These are phyloP conservation scores for Plasmodium malariae DNA, from an alignment of 169 alveolate genomes.

Conservation along the genomic window DNA sequence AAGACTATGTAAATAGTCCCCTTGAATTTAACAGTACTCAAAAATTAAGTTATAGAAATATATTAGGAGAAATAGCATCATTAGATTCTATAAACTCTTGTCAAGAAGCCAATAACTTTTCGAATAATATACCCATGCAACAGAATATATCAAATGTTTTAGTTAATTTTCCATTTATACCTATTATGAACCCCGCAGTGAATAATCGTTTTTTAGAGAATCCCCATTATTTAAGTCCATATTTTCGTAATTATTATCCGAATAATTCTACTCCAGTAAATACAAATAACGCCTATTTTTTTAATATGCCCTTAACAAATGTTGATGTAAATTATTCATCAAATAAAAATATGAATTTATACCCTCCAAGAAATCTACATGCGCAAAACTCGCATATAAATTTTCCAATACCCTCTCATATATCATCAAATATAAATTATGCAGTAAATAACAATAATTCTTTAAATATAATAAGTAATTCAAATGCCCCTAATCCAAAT, in stretches of 20 bases:
- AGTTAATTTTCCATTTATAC: conserved; percentile 54
- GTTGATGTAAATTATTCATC: conserved; percentile 41
- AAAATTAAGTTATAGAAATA: conserved; percentile 32
- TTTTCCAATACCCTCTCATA: conserved; percentile 25
- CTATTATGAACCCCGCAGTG: conserved; percentile 18
- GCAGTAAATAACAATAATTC: conserved; percentile 22
- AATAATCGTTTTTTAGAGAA: conserved; percentile 31
- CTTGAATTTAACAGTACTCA: conserved; percentile 18
- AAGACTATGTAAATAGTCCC: conserved; percentile 32
- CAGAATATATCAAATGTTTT: conserved; percentile 36
- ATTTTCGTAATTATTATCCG: conserved; percentile 41
- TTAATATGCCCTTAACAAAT: conserved; percentile 48
- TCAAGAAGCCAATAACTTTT: conserved; percentile 20
- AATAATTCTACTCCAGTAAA: conserved; percentile 26
- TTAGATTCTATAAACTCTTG: conserved; percentile 8
- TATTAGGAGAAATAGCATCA: conserved; percentile 28
- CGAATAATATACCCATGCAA: conserved; percentile 47
- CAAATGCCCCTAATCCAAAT: conserved; percentile 46
- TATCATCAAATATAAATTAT: conserved; percentile 28
- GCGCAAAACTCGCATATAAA: conserved; percentile 21
- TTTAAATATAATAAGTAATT: conserved; percentile 22
- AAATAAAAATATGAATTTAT: conserved; percentile 62
- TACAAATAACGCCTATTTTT: conserved; percentile 23
- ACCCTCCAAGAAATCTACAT: conserved; percentile 40
- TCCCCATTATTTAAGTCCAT: conserved; percentile 41